These are phyloP conservation scores for Lumnitzera racemosa DNA, from an alignment of 345 rosid genomes.

Conservation along the genomic window DNA sequence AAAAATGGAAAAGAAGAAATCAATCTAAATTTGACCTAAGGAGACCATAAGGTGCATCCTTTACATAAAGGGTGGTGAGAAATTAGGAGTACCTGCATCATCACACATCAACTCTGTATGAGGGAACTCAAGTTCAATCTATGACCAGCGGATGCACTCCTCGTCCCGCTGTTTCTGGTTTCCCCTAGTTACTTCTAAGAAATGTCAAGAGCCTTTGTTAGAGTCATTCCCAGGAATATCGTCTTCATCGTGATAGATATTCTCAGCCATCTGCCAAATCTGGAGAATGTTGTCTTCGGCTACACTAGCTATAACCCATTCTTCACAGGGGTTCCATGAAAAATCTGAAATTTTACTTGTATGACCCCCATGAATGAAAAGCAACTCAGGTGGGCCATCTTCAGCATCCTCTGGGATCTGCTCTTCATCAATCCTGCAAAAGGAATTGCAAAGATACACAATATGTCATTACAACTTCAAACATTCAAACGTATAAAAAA, in stretches of 20 bases:
- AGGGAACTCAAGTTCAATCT: no score
- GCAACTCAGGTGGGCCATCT: conserved; percentile 98
- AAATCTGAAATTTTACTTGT: conserved; percentile 97
- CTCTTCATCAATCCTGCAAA: conserved; percentile 61
- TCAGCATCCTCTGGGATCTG: conserved; percentile 83
- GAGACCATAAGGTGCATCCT: no score
- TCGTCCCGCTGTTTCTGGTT: neutral
- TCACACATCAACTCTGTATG: no score
- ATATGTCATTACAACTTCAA: neutral
- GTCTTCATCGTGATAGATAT: conserved; percentile 94
- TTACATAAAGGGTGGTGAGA: no score
- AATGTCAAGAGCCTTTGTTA: conserved; percentile 35
- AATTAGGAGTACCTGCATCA: no score
- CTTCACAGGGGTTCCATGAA: conserved; percentile 99
- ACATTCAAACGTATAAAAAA: neutral
- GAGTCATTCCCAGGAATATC: conserved; percentile 82
- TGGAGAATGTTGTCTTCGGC: conserved; percentile 99
- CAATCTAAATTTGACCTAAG: no score
- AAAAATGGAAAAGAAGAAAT: no score
- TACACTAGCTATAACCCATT: conserved; percentile 94
- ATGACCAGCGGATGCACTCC: no score
- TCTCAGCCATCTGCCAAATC: conserved; percentile 99
- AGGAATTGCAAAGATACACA: neutral
- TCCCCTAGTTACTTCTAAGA: neutral
- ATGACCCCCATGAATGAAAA: conserved; percentile 97